phyloP scores from a whole-genome alignment of 306 rosid species.

The Vigna hirtella region DNA sequence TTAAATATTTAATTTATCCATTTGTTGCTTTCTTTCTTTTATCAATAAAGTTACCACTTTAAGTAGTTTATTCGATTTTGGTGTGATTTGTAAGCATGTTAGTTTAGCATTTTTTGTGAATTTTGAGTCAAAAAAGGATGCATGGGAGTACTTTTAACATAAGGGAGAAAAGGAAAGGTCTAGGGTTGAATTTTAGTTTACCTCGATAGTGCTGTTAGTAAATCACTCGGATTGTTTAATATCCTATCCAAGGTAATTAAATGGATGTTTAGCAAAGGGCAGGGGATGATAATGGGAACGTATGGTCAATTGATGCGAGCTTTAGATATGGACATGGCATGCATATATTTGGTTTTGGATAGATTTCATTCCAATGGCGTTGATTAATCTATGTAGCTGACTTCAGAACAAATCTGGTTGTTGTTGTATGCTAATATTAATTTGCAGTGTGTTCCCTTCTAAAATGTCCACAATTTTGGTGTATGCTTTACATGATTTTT shows the following conservation, averaged over 20 bases:
- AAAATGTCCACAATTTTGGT: conserved; percentile 16
- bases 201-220: conserved; percentile 29
- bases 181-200: background rate
- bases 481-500: conserved; percentile 20
- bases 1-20: background rate
- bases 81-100: conserved; percentile 9
- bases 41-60: conserved; percentile 22
- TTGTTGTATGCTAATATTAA: conserved; percentile 17
- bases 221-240: conserved; percentile 22
- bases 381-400: conserved; percentile 13
- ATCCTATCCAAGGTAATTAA: conserved; percentile 68
- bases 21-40: conserved; percentile 21
- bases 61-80: conserved; percentile 25
- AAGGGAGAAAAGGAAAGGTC: too few relatives aligned
- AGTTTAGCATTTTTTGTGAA: conserved; percentile 7
- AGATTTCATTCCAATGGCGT: background rate
- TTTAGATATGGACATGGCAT: conserved; percentile 70
- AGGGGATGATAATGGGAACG: conserved; percentile 84
- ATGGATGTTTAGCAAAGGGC: conserved; percentile 98
- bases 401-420: background rate
- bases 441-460: conserved; percentile 24
- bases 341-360: background rate
- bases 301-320: conserved; percentile 83
- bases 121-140: background rate
- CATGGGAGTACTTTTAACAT: background rate